These are phyloP conservation scores for Erodium chrysanthum DNA, from an alignment of 441 rosid genomes.

Conservation along the genomic window DNA sequence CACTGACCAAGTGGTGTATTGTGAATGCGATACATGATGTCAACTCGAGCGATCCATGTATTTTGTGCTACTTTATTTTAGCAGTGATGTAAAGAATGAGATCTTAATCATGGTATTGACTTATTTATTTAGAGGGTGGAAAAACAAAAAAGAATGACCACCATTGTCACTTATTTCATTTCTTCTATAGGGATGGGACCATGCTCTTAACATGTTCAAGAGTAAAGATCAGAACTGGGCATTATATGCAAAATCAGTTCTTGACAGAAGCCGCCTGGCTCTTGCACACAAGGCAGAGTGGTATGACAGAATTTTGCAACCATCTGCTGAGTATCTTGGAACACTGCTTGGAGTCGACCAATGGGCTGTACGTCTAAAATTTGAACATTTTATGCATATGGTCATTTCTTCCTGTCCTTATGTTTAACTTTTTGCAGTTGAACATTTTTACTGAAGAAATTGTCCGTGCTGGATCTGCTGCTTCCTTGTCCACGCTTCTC, in stretches of 20 bases:
- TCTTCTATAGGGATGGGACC: conserved; percentile 69
- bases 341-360: conserved; percentile 73
- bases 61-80: neutral
- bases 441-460: conserved; percentile 91
- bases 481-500: conserved; percentile 67
- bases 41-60: neutral
- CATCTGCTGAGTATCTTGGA: conserved; percentile 94
- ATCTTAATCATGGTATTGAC: neutral
- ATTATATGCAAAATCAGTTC: conserved; percentile 83
- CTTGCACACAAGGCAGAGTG: conserved; percentile 80
- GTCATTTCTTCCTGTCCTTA: conserved; percentile 12
- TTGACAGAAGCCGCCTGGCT: conserved; percentile 91
- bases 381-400: neutral
- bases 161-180: conserved; percentile 12
- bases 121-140: conserved; percentile 12
- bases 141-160: neutral
- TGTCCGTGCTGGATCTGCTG: conserved; percentile 97
- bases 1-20: neutral
- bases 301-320: conserved; percentile 79
- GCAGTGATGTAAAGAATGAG: neutral
- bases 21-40: neutral
- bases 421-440: conserved; percentile 39
- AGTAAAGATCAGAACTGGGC: conserved; percentile 67
- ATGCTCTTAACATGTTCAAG: conserved; percentile 54
- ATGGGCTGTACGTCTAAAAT: conserved; percentile 62